phyloP scores from a whole-genome alignment of 2,329 filamentous ascomycete species.

The Ustulina deusta region DNA sequence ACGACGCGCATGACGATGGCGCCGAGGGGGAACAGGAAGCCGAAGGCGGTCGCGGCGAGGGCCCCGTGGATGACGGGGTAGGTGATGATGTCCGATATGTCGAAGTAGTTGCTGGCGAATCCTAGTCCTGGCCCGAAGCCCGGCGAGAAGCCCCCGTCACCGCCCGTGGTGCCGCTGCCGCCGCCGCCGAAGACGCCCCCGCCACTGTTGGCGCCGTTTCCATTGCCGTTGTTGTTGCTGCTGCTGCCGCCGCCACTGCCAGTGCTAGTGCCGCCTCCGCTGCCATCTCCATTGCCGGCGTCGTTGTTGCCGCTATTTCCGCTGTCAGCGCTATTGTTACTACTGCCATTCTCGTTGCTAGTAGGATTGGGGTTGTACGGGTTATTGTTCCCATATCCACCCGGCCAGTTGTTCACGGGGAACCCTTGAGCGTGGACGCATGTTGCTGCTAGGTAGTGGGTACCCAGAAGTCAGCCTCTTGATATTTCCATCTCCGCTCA shows the following conservation, averaged over 20 bases:
- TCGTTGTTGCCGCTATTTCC: neutral
- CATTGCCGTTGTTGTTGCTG: slow-evolving; percentile 3
- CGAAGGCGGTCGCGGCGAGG: slow-evolving; percentile 56
- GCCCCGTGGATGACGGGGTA: slow-evolving; percentile 57
- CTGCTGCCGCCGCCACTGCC: neutral
- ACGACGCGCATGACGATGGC: slow-evolving; percentile 57
- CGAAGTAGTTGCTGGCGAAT: slow-evolving; percentile 43
- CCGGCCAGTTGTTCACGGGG: slow-evolving; percentile 13
- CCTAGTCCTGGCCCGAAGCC: slow-evolving; percentile 11
- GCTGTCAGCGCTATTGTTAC: neutral
- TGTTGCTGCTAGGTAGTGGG: slow-evolving; percentile 6
- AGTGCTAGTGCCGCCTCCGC: neutral
- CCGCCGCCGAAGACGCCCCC: neutral
- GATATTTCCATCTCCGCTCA: neutral
- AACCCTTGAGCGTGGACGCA: slow-evolving; percentile 19
- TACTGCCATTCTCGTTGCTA: slow-evolving; percentile 6
- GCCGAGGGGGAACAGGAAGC: slow-evolving; percentile 59
- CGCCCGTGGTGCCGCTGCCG: neutral
- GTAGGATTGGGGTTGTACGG: slow-evolving; percentile 24
- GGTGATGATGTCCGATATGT: slow-evolving; percentile 46
- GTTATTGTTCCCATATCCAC: slow-evolving; percentile 1
- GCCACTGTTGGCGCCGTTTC: neutral
- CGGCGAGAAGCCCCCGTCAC: slow-evolving; percentile 3
- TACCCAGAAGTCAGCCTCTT: slow-evolving; percentile 1
- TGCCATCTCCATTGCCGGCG: slow-evolving; percentile 1